Percentiles rank a stretch among this genome's conserved stretches.
phyloP scores from a whole-genome alignment of 2,329 filamentous ascomycete species.

The Myriosclerotinia duriaeana region DNA sequence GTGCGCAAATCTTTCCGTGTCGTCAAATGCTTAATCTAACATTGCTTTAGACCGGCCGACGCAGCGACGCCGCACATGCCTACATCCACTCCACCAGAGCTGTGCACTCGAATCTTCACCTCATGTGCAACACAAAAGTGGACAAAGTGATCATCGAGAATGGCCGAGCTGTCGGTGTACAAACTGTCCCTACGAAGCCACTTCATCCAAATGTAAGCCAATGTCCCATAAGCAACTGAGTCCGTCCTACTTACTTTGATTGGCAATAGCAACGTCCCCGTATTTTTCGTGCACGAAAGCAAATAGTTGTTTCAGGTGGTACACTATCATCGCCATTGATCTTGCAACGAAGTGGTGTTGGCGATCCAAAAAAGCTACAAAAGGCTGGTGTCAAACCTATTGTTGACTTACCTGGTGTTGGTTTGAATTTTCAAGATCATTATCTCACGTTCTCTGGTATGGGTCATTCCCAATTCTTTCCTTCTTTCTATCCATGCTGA shows the following conservation, averaged over 20 bases:
- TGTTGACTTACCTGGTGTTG: slow-evolving; percentile 53
- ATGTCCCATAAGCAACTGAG: not conserved
- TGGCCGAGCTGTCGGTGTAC: slow-evolving; percentile 68
- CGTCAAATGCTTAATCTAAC: slow-evolving; percentile 14
- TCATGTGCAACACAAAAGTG: slow-evolving; percentile 58
- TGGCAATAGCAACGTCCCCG: slow-evolving; percentile 37
- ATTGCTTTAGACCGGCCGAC: slow-evolving; percentile 59
- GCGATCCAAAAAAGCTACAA: slow-evolving; percentile 49
- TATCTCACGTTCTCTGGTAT: slow-evolving; percentile 51
- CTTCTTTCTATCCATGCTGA: not conserved
- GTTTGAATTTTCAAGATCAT: slow-evolving; percentile 57
- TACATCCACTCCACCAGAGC: slow-evolving; percentile 76
- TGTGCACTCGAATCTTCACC: slow-evolving; percentile 59
- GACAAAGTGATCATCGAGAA: slow-evolving; percentile 54
- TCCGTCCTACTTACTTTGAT: slow-evolving; percentile 32
- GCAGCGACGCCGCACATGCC: slow-evolving; percentile 73
- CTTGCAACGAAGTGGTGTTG: slow-evolving; percentile 62
- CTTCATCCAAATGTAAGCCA: slow-evolving; percentile 51
- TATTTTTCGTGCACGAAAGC: slow-evolving; percentile 41
- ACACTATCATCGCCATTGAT: slow-evolving; percentile 45
- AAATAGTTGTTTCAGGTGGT: slow-evolving; percentile 50
- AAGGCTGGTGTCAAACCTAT: slow-evolving; percentile 49
- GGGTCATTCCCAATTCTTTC: not conserved
- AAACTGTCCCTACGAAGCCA: slow-evolving; percentile 69
- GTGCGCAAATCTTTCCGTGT: slow-evolving; percentile 39